phyloP scores from a whole-genome alignment of 2,329 filamentous ascomycete genomes.

The Lachnellula subtilissima region DNA sequence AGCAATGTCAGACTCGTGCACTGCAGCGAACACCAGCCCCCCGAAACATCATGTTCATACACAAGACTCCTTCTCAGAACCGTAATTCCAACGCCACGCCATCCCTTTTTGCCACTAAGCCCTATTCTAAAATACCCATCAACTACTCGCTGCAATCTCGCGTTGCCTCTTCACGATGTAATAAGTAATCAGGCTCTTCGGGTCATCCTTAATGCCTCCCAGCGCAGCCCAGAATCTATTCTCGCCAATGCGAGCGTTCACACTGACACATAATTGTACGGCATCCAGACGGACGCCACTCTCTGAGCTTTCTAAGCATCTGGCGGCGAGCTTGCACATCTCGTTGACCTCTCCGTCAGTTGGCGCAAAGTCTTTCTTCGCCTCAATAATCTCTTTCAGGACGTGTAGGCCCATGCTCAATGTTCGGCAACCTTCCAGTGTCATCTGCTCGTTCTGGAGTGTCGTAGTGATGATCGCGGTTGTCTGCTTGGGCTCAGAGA shows the following conservation, averaged over 20 bases:
- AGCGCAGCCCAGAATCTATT: slow-evolving; percentile 63
- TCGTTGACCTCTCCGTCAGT: slow-evolving; percentile 45
- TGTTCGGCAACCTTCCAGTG: slow-evolving; percentile 45
- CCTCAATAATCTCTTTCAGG: slow-evolving; percentile 52
- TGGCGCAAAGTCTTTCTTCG: slow-evolving; percentile 42
- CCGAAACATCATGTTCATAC: neutral
- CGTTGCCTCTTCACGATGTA: slow-evolving; percentile 70
- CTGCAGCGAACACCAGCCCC: neutral
- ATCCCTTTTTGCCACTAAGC: neutral
- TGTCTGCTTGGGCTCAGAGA: slow-evolving; percentile 60
- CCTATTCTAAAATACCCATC: neutral
- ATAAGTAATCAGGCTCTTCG: slow-evolving; percentile 73
- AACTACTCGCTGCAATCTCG: slow-evolving; percentile 36
- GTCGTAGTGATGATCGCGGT: slow-evolving; percentile 48
- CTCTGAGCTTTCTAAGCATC: slow-evolving; percentile 56
- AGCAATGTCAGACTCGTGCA: neutral
- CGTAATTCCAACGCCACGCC: neutral
- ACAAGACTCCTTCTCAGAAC: neutral
- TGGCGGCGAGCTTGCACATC: slow-evolving; percentile 47
- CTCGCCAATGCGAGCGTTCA: slow-evolving; percentile 60
- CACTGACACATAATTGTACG: slow-evolving; percentile 71
- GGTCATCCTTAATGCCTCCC: slow-evolving; percentile 61
- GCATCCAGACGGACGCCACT: slow-evolving; percentile 67
- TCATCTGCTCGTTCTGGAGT: slow-evolving; percentile 40
- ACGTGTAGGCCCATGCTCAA: slow-evolving; percentile 61